Base-by-base conservation (phyloP, 2,329 filamentous ascomycete species). In the Penicillium sp. region DNA sequence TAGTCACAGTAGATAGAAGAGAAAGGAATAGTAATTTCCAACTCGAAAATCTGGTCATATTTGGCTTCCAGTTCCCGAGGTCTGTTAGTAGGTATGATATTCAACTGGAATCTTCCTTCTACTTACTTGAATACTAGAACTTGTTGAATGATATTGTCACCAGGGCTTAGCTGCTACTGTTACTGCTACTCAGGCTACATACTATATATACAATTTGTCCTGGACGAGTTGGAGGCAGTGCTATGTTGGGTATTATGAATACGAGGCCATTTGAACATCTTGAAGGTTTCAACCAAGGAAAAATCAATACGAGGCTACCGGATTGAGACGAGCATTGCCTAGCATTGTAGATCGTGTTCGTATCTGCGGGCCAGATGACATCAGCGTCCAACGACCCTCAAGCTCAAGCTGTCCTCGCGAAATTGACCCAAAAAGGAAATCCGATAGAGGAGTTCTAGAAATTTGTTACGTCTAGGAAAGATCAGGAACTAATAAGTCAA, bases 281-380 rank as follows among this genome's bases (percentile, higher is more conserved):
- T 2, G 14, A 29, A 19, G 11, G 3, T n/a, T 29, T 11, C 2
- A 18, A 10, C 42, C 16, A 45, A 9, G 42, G 16, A 31, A 21
- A 21, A 14, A 31, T 21, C 10, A 21, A 39, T 37, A 51, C 48
- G 48, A 48, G 34, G 39, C 47, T 47, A 48, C 50, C 21, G 8
- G 10, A 42, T 43, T 28, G 26, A 31, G 50, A 47, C 29, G 14
- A 19, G 34, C 36, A 33, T 47, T 42, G 19, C 19, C n/a, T 31
- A 46, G 40, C 26, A 24, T 23, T 45, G 50, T 34, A 43, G 49
- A 46, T 52, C 49, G 21, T 26, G 42, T 28, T 56, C 51, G 48
- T 57, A 51, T 54, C 33, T 18, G 31, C 24, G n/a, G 16, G n/a
- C 18, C 8, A 16, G 23, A 34, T 57, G 55, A 57, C 55, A 57